These are phyloP conservation scores for Botrytis medusae DNA, from an alignment of 2,329 filamentous ascomycete genomes.

Conservation along the genomic window DNA sequence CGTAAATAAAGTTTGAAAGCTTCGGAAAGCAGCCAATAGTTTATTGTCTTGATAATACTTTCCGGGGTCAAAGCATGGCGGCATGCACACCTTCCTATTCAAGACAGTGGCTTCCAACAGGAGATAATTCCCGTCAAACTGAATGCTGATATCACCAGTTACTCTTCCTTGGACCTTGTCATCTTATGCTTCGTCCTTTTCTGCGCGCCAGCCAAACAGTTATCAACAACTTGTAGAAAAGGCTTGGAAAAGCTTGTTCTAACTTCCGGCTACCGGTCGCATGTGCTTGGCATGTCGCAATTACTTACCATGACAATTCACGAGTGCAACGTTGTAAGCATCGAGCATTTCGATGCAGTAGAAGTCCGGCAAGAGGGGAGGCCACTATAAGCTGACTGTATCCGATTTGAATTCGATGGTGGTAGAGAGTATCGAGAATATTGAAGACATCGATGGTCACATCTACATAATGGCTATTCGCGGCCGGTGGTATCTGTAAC, in stretches of 20 bases:
- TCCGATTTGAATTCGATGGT: background rate
- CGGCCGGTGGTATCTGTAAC: background rate
- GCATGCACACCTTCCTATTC: constrained; percentile 12
- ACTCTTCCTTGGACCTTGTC: background rate
- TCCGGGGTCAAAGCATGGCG: background rate
- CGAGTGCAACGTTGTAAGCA: background rate
- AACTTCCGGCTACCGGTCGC: background rate
- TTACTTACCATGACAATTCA: background rate
- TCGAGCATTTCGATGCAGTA: background rate
- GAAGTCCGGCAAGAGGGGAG: background rate
- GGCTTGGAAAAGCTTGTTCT: constrained; percentile 11
- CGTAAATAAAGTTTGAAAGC: background rate
- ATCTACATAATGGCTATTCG: background rate
- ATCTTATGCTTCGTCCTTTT: background rate
- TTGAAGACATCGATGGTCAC: background rate
- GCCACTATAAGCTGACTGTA: background rate
- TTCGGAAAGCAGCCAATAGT: background rate
- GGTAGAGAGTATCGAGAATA: background rate
- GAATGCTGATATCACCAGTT: background rate
- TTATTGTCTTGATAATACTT: background rate
- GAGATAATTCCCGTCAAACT: background rate
- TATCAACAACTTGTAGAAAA: background rate
- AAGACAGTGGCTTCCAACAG: background rate
- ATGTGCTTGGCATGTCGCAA: background rate
- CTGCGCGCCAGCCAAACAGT: background rate